Evolutionary conservation across 2,329 filamentous ascomycete genomes (phyloP).

Genomic region (Penicillium griseofulvum): DNA sequence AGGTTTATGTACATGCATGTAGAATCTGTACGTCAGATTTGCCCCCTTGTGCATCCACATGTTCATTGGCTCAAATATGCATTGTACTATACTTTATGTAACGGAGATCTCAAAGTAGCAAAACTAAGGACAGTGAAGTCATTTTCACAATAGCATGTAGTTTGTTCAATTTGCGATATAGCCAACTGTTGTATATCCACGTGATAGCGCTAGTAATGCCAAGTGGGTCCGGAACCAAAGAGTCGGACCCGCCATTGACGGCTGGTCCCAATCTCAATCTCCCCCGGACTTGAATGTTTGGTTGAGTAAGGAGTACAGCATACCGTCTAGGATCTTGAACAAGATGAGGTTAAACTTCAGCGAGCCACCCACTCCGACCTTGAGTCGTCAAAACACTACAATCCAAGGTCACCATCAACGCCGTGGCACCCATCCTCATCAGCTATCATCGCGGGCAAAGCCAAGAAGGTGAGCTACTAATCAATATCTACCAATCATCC

Average conservation of each 20-base stretch:
- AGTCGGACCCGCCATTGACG: neutral
- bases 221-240: neutral
- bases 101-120: no score
- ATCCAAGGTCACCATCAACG: constrained; percentile 20
- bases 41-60: neutral
- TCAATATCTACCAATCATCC: neutral
- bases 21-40: neutral
- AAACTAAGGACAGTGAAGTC: no score
- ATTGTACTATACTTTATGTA: neutral
- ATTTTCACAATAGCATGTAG: no score
- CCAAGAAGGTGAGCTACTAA: constrained; percentile 26
- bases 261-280: neutral
- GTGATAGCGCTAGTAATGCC: neutral
- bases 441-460: constrained; percentile 31
- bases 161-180: neutral
- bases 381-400: constrained; percentile 33
- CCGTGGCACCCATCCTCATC: constrained; percentile 29
- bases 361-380: constrained; percentile 28
- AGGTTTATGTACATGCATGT: neutral
- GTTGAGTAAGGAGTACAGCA: neutral
- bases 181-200: neutral
- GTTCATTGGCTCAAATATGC: neutral
- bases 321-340: neutral
- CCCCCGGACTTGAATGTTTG: neutral
- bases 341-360: constrained; percentile 32